Evolutionary conservation across 2,329 filamentous ascomycete species (phyloP).

Genomic region (Pestalotiopsis sp.): DNA sequence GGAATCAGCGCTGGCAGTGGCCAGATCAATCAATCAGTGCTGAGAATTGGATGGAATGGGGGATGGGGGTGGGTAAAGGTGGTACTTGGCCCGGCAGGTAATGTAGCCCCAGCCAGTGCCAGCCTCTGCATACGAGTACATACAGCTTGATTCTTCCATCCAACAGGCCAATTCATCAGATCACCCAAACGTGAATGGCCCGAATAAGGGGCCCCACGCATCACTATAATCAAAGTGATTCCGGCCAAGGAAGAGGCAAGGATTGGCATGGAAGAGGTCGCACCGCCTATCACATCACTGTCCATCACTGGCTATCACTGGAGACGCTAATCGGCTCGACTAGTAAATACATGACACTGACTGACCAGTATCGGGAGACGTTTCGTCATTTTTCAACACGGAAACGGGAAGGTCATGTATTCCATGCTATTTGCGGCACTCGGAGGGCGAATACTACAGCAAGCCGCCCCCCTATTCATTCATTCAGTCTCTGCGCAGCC

Average conservation of each 20-base stretch:
- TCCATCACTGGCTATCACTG: not conserved
- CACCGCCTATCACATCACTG: constrained; percentile 4
- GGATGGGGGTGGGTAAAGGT: not conserved
- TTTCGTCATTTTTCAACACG: constrained; percentile 4
- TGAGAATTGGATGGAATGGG: not conserved
- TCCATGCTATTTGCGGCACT: not conserved
- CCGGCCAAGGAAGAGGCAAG: constrained; percentile 9
- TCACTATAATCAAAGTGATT: constrained; percentile 10
- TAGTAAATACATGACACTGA: not conserved
- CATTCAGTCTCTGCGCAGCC: not conserved
- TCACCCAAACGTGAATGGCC: not conserved
- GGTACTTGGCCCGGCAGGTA: not conserved
- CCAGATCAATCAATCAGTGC: not conserved
- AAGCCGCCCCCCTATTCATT: not conserved
- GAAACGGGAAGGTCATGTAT: constrained; percentile 9
- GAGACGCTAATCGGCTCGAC: not conserved
- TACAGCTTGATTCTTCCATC: not conserved
- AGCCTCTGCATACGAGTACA: no score
- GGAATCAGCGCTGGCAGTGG: not conserved
- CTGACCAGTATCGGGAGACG: constrained; percentile 5
- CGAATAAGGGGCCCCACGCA: constrained; percentile 3
- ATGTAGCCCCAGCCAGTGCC: not conserved
- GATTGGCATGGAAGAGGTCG: constrained; percentile 2
- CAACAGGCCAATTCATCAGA: not conserved
- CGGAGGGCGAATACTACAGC: not conserved